Conservation (phyloP, 108 stramenopile genomes). For the Nitzschia palea region DNA sequence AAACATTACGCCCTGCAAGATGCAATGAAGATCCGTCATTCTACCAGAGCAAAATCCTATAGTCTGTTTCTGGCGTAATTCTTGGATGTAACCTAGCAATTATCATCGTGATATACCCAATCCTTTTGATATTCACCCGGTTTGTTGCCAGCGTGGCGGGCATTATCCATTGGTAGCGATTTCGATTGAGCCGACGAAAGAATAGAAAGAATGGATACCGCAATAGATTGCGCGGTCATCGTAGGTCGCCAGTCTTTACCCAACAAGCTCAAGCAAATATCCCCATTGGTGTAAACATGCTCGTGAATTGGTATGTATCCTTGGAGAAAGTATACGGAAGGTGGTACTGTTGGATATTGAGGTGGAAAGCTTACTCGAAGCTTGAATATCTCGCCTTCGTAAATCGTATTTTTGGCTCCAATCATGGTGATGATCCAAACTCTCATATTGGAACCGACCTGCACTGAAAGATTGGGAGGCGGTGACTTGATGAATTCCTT, state of each 20-base stretch:
- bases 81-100: conserved; percentile 69
- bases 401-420: conserved; percentile 83
- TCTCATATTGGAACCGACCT: conserved; percentile 85
- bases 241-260: conserved; percentile 96
- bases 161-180: conserved; percentile 92
- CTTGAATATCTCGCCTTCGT: conserved; percentile 93
- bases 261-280: conserved; percentile 93
- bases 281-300: conserved; percentile 98
- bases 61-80: no score
- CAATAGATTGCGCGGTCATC: conserved; percentile 93
- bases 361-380: conserved; percentile 82
- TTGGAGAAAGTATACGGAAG: conserved; percentile 90
- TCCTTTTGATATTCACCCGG: conserved; percentile 91
- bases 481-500: conserved; percentile 83
- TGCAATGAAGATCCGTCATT: no score
- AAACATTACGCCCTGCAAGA: no score
- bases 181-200: conserved; percentile 89
- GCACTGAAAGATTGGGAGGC: conserved; percentile 80
- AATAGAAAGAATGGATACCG: conserved; percentile 89
- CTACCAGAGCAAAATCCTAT: no score
- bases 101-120: conserved; percentile 96
- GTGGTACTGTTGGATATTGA: conserved; percentile 92
- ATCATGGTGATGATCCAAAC: conserved; percentile 92
- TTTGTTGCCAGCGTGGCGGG: conserved; percentile 79
- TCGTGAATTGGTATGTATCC: conserved; percentile 69